Base-by-base conservation (phyloP, 306 rosid genomes). In the Ziziphus jujuba region DNA sequence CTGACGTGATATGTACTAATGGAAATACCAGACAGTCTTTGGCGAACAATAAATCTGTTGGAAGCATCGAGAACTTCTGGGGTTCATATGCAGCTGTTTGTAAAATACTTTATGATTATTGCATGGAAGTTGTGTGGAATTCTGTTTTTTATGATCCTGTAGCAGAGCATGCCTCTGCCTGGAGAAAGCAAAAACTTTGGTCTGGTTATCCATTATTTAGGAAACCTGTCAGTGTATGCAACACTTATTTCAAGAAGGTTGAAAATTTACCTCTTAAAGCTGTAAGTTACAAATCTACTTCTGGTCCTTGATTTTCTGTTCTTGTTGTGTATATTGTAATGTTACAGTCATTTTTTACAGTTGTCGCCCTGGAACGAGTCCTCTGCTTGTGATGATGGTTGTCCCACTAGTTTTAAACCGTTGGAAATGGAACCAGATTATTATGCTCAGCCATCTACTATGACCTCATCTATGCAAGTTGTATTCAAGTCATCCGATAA, bases 81-180 rank as follows among this genome's bases (percentile, higher is more conserved):
- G 81, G 85, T 71, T 84, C 89, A 20, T 81, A 80, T 73, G 75
- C 86, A 23, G 87, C 50, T 85, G 85, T 93, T 60, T 81, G 99
- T 34, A 77, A 69, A 80, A 76, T 80, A 65, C 87, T 93, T 74
- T 65, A 71, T 73, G 81, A 87, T 74, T 79, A 79, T 77, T 90
- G 90, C 86, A 75, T 80, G 86, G 79, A 88, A 85, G 90, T 88
- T 55, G 80, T 80, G 82, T 93, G 97, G 99, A 93, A 93, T 82
- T 92, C 97, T 47, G 89, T 88, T 53, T 84, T 82, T 81, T 88
- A 75, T 85, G 96, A 93, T 81, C 59, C 78, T 24, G 59, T 93
- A 58, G 78, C 78, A 11, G 96, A 88, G 11, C 79, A 68, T 81
- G 36, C 81, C 24, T 77, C 72, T 81, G 57, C 81, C 56, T 88